Evolutionary conservation across 2,329 filamentous ascomycete genomes (phyloP).

Genomic region (Plectosphaerella sp.): DNA sequence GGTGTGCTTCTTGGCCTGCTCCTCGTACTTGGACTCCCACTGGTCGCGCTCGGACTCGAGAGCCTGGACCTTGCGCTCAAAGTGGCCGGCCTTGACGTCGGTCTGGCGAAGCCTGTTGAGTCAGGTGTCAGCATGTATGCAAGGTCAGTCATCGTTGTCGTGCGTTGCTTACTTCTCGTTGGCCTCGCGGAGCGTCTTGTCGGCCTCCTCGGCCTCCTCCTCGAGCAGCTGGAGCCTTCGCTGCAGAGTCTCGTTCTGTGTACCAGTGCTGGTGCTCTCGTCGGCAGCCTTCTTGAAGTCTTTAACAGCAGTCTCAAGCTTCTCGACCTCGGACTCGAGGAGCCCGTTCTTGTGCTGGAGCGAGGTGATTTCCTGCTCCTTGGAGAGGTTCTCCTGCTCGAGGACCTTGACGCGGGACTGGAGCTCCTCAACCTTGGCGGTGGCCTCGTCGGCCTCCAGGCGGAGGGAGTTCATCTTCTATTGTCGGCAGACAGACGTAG

Average conservation of each 20-base stretch:
- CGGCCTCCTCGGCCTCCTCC: conserved; percentile 94
- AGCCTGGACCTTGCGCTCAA: conserved; percentile 98
- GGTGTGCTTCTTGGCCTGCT: conserved; percentile 88
- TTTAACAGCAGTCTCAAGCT: conserved; percentile 78
- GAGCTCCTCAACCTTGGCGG: conserved; percentile 80
- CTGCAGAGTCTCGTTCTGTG: conserved; percentile 87
- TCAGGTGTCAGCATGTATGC: conserved; percentile 4
- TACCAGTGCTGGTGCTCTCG: conserved; percentile 76
- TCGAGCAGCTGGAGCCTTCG: conserved; percentile 93
- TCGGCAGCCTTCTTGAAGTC: conserved; percentile 84
- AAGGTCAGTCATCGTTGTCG: conserved; percentile 2
- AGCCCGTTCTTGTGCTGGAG: conserved; percentile 92
- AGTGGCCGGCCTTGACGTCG: conserved; percentile 98
- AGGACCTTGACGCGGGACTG: conserved; percentile 81
- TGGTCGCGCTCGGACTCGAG: conserved; percentile 87
- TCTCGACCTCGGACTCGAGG: conserved; percentile 87
- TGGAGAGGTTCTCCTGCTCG: conserved; percentile 91
- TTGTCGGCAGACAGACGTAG: conserved; percentile 4
- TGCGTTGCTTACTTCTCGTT: conserved; percentile 83
- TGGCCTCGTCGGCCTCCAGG: conserved; percentile 84
- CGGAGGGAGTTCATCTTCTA: conserved; percentile 96
- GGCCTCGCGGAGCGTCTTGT: conserved; percentile 92
- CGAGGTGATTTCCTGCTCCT: conserved; percentile 98
- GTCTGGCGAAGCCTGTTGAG: conserved; percentile 84
- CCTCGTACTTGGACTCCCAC: conserved; percentile 98